Percentiles rank a stretch among this genome's conserved stretches.
Evolutionary conservation across 2,329 filamentous ascomycete genomes (phyloP).

Genomic region (Orbilia ellipsospora): DNA sequence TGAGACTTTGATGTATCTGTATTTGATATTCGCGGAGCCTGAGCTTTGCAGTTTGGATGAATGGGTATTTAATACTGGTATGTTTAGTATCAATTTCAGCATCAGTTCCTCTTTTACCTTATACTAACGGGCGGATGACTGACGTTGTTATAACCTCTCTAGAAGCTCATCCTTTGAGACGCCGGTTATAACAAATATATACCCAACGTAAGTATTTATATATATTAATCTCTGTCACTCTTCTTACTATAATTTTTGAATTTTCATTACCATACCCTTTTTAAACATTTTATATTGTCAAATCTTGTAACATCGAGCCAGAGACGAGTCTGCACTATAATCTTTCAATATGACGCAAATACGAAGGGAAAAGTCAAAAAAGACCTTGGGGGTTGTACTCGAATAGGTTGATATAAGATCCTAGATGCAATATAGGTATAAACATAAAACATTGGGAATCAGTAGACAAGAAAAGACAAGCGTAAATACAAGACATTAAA

Average conservation of each 20-base stretch:
- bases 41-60: slow-evolving; percentile 85
- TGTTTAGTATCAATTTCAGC: slow-evolving; percentile 28
- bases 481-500: no score
- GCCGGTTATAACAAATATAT: slow-evolving; percentile 37
- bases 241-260: no score
- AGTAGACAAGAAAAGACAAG: no score
- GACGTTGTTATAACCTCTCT: background rate
- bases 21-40: slow-evolving; percentile 83
- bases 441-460: no score
- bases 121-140: background rate
- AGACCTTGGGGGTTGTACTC: no score
- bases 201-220: background rate
- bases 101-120: background rate
- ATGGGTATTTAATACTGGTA: slow-evolving; percentile 72
- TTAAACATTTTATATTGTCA: background rate
- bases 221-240: background rate
- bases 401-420: no score
- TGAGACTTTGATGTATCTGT: slow-evolving; percentile 79
- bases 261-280: background rate
- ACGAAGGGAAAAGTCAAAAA: no score
- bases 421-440: no score
- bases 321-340: no score
- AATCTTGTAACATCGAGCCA: no score
- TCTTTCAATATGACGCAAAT: no score
- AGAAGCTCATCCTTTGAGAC: slow-evolving; percentile 51